Percentiles rank a stretch among this genome's conserved stretches.
Evolutionary conservation across 805 yeast genomes (phyloP).

Genomic region (Barnettozyma californica): DNA sequence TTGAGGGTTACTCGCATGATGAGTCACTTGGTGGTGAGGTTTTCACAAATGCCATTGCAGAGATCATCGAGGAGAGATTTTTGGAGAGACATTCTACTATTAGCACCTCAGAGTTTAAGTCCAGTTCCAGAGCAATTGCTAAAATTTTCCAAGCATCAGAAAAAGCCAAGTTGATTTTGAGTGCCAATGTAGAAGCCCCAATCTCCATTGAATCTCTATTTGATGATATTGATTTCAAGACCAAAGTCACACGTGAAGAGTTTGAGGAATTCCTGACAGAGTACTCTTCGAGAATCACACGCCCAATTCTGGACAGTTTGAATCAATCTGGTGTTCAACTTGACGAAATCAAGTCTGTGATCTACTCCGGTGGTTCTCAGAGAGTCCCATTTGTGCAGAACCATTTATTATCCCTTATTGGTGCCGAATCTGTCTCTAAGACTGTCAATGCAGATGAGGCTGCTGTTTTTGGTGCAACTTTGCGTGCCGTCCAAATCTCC

Average conservation of each 20-base stretch:
- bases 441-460: slow-evolving; percentile 96
- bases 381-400: slow-evolving; percentile 85
- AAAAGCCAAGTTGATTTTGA: slow-evolving; percentile 77
- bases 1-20: slow-evolving; percentile 70
- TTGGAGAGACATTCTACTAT: slow-evolving; percentile 37
- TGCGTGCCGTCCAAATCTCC: slow-evolving; percentile 73
- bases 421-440: slow-evolving; percentile 60
- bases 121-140: slow-evolving; percentile 54
- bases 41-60: slow-evolving; percentile 62
- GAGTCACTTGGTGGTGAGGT: slow-evolving; percentile 68
- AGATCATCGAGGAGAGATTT: slow-evolving; percentile 56
- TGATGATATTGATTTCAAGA: slow-evolving; percentile 69
- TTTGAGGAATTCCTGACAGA: slow-evolving; percentile 55
- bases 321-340: slow-evolving; percentile 25
- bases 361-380: slow-evolving; percentile 85
- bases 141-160: slow-evolving; percentile 81
- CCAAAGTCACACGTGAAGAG: slow-evolving; percentile 68
- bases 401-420: slow-evolving; percentile 47
- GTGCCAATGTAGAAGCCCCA: slow-evolving; percentile 81
- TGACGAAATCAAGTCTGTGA: slow-evolving; percentile 53
- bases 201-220: slow-evolving; percentile 71
- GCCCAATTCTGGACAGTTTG: slow-evolving; percentile 54
- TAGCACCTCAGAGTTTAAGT: slow-evolving; percentile 33
- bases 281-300: slow-evolving; percentile 38
- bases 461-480: slow-evolving; percentile 84